phyloP scores from a whole-genome alignment of 495 filamentous ascomycete genomes.

The Hyaloscypha hepaticicola region DNA sequence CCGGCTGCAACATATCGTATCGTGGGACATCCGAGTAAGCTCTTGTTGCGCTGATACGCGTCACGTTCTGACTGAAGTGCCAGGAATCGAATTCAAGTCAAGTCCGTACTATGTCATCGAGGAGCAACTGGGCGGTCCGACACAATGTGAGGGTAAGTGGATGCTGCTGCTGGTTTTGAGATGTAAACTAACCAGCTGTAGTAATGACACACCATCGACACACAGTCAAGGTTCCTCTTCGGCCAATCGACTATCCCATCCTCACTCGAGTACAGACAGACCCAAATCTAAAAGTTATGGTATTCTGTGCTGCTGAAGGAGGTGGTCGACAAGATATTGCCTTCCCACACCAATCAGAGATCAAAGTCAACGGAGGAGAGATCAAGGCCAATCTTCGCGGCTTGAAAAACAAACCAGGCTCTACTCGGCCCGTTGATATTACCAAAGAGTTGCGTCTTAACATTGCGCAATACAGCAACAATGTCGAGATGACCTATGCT shows the following conservation, averaged over 20 bases:
- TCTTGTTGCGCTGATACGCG: background rate
- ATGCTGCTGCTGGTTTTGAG: background rate
- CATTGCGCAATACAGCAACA: conserved; percentile 65
- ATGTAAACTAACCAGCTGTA: conserved; percentile 31
- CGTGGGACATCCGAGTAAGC: conserved; percentile 12
- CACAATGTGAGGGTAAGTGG: conserved; percentile 65
- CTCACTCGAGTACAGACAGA: conserved; percentile 53
- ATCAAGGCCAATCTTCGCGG: conserved; percentile 88
- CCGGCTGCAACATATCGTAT: conserved; percentile 12
- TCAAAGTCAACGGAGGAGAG: conserved; percentile 85
- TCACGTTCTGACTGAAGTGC: conserved; percentile 7
- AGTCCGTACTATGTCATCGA: conserved; percentile 75
- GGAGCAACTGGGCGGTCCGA: conserved; percentile 57
- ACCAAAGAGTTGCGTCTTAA: conserved; percentile 72
- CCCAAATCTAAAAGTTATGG: conserved; percentile 62
- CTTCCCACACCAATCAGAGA: conserved; percentile 88
- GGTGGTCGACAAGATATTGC: conserved; percentile 68
- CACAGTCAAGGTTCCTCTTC: conserved; percentile 51
- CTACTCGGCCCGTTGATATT: conserved; percentile 88
- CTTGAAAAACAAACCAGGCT: conserved; percentile 91
- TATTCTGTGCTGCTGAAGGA: conserved; percentile 71
- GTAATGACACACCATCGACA: conserved; percentile 62
- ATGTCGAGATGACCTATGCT: conserved; percentile 84
- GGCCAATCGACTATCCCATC: conserved; percentile 44
- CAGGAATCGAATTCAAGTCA: conserved; percentile 58